Evolutionary conservation across 2,329 filamentous ascomycete genomes (phyloP).

Genomic region (Paraphaeosphaeria minitans): DNA sequence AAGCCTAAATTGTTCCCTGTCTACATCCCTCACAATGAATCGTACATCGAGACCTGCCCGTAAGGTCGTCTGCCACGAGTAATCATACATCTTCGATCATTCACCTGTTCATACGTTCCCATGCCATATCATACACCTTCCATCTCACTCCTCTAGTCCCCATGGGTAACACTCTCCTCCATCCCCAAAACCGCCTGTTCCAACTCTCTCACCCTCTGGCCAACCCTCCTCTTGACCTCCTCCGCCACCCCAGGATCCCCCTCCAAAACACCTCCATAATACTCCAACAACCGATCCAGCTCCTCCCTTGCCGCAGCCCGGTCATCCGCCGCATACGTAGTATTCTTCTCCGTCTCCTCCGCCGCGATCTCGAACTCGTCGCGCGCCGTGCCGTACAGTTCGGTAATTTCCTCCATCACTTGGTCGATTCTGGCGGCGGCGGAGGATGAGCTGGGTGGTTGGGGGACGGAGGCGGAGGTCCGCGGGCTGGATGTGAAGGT

Average conservation of each 20-base stretch:
- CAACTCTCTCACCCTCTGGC: slow-evolving; percentile 58
- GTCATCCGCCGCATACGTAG: slow-evolving; percentile 61
- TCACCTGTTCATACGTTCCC: too few relatives aligned
- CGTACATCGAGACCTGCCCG: neutral
- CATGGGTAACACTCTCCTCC: slow-evolving; percentile 57
- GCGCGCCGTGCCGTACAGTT: slow-evolving; percentile 46
- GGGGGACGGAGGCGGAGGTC: slow-evolving; percentile 11
- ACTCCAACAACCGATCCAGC: slow-evolving; percentile 55
- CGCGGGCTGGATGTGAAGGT: slow-evolving; percentile 40
- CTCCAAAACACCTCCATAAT: slow-evolving; percentile 51
- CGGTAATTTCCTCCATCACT: slow-evolving; percentile 42
- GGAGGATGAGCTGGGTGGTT: slow-evolving; percentile 21
- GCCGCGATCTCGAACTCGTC: slow-evolving; percentile 57
- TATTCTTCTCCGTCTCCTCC: slow-evolving; percentile 59
- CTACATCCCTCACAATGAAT: neutral
- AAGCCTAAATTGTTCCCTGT: too few relatives aligned
- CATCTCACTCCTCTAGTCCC: slow-evolving; percentile 45
- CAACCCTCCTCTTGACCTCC: slow-evolving; percentile 58
- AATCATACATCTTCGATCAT: slow-evolving; percentile 1
- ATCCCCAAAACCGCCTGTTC: slow-evolving; percentile 57
- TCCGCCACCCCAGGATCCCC: slow-evolving; percentile 52
- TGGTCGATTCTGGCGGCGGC: slow-evolving; percentile 32
- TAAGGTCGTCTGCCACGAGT: neutral
- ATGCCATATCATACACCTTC: neutral
- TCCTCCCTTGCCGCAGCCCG: slow-evolving; percentile 60